Conservation (phyloP, 306 rosid species). For the Benincasa hispida region DNA sequence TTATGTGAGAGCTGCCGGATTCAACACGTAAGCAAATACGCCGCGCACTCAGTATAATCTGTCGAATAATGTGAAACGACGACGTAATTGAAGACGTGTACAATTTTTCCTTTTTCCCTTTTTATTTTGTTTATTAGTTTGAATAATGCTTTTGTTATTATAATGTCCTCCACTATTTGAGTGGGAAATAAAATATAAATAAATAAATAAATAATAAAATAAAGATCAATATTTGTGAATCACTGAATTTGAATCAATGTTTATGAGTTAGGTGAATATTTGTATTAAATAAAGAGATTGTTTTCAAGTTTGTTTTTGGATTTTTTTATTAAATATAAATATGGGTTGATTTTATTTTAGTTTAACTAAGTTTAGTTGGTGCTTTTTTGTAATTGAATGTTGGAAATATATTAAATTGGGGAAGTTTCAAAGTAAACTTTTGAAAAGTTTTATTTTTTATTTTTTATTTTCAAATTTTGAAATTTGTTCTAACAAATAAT, state of each 20-base stretch:
- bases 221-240: background rate
- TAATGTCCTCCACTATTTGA: background rate
- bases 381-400: too few relatives aligned
- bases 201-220: too few relatives aligned
- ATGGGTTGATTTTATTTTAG: too few relatives aligned
- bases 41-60: background rate
- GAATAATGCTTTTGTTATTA: background rate
- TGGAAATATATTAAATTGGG: too few relatives aligned
- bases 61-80: background rate
- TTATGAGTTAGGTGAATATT: background rate
- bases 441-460: too few relatives aligned
- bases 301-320: background rate
- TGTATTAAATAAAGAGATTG: background rate
- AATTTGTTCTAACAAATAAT: too few relatives aligned
- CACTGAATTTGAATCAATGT: background rate
- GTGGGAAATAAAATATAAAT: background rate
- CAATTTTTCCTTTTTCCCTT: background rate
- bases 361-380: too few relatives aligned
- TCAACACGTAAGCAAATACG: background rate
- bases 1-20: constrained; percentile 3
- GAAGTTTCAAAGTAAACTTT: too few relatives aligned
- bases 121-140: background rate
- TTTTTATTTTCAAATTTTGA: too few relatives aligned
- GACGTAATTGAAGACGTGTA: background rate
- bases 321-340: background rate